Evolutionary conservation across 371 early-diverging fungal species (phyloP).

Genomic region (Mucor ambiguus): DNA sequence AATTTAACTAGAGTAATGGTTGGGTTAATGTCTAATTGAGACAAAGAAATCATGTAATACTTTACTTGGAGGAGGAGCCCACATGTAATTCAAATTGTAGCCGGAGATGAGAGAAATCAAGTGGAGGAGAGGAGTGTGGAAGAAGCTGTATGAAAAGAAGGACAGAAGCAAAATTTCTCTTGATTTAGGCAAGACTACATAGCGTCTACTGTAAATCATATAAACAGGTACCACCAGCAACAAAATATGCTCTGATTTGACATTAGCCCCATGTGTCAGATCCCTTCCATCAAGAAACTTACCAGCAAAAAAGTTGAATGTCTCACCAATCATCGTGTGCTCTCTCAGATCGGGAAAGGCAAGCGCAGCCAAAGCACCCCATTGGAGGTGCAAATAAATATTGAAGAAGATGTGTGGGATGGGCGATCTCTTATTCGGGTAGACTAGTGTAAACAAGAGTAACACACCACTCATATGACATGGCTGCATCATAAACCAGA

Average conservation of each 20-base stretch:
- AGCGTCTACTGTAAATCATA: constrained; percentile 61
- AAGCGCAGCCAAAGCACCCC: constrained; percentile 66
- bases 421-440: constrained; percentile 47
- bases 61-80: constrained; percentile 61
- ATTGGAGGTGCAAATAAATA: constrained; percentile 64
- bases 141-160: constrained; percentile 59
- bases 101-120: constrained; percentile 55
- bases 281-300: constrained; percentile 9
- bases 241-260: constrained; percentile 53
- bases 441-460: constrained; percentile 51
- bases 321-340: constrained; percentile 55
- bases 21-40: background rate
- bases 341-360: constrained; percentile 62
- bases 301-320: constrained; percentile 68
- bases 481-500: constrained; percentile 63
- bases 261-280: background rate
- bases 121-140: constrained; percentile 58
- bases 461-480: constrained; percentile 66
- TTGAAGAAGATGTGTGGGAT: constrained; percentile 61
- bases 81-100: constrained; percentile 63
- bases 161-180: constrained; percentile 54
- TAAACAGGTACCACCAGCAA: constrained; percentile 58
- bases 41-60: background rate
- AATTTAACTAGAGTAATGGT: constrained; percentile 32
- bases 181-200: constrained; percentile 57